Evolutionary conservation across 2,329 filamentous ascomycete species (phyloP).

Genomic region (Cladophialophora exuberans): DNA sequence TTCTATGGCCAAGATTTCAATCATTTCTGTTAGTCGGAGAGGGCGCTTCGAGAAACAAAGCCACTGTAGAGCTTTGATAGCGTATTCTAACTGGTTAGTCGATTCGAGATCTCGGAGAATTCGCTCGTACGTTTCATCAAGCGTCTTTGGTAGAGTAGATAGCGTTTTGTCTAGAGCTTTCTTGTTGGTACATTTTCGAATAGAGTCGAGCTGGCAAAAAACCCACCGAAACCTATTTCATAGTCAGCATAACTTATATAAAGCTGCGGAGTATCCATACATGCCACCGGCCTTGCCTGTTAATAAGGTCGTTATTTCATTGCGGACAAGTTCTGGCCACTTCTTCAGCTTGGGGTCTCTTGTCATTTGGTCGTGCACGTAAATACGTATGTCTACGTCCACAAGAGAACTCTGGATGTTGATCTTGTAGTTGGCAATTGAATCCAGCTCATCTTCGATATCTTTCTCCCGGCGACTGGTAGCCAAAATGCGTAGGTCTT

Average conservation of each 20-base stretch:
- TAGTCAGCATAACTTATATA: neutral
- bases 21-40: constrained; percentile 13
- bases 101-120: constrained; percentile 14
- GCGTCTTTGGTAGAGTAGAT: constrained; percentile 30
- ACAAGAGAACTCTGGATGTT: constrained; percentile 22
- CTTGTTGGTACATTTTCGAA: constrained; percentile 29
- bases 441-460: constrained; percentile 20
- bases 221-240: constrained; percentile 33
- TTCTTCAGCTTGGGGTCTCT: constrained; percentile 19
- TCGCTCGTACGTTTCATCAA: constrained; percentile 33
- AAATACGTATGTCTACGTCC: constrained; percentile 25
- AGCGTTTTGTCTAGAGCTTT: constrained; percentile 27
- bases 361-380: constrained; percentile 21
- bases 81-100: constrained; percentile 10
- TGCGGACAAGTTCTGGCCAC: constrained; percentile 7
- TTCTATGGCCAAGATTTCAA: constrained; percentile 21
- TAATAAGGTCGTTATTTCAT: constrained; percentile 32
- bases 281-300: constrained; percentile 33
- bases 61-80: constrained; percentile 16
- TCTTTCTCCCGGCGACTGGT: constrained; percentile 27
- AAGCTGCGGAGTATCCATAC: constrained; percentile 4
- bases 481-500: constrained; percentile 10
- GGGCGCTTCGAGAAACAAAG: constrained; percentile 17
- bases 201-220: constrained; percentile 34
- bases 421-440: neutral